Conservation (phyloP, 345 rosid genomes). For the Physaria fendleri region DNA sequence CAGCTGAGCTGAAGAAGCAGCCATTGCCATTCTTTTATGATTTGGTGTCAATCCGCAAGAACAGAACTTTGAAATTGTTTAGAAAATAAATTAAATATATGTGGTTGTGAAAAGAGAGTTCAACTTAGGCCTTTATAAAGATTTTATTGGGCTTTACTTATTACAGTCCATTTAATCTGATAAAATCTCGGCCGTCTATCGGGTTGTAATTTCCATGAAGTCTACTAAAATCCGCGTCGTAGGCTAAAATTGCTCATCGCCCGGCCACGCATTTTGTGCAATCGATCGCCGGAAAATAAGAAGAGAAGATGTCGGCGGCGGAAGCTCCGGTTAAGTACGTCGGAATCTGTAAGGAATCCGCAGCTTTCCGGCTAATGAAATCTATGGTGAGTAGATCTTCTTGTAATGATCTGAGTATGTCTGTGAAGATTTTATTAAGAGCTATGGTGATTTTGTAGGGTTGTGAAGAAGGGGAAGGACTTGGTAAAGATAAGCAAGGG, state of each 20-base stretch:
- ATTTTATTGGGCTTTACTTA: background rate
- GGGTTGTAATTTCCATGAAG: background rate
- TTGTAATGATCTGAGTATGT: background rate
- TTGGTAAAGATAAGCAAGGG: conserved; percentile 97
- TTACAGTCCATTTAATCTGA: background rate
- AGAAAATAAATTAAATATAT: too few relatives aligned
- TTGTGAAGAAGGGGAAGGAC: conserved; percentile 99
- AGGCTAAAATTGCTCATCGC: conserved; percentile 23
- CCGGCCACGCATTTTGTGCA: conserved; percentile 32
- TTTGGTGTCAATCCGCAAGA: conserved; percentile 7
- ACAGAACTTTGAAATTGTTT: too few relatives aligned
- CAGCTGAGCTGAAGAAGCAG: conserved; percentile 33
- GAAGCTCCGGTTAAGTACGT: conserved; percentile 90
- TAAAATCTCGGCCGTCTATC: background rate
- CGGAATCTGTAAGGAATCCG: conserved; percentile 67
- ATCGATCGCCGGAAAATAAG: conserved; percentile 13
- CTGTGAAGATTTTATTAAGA: background rate
- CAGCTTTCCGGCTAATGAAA: conserved; percentile 96
- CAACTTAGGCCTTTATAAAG: background rate
- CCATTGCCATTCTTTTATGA: conserved; percentile 38
- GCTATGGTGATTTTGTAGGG: conserved; percentile 42
- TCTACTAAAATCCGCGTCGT: background rate
- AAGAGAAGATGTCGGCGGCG: conserved; percentile 66
- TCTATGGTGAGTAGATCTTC: conserved; percentile 50
- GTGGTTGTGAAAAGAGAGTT: too few relatives aligned